phyloP scores from a whole-genome alignment of 148 eudicot genomes.

The Amaranthus cruentus region DNA sequence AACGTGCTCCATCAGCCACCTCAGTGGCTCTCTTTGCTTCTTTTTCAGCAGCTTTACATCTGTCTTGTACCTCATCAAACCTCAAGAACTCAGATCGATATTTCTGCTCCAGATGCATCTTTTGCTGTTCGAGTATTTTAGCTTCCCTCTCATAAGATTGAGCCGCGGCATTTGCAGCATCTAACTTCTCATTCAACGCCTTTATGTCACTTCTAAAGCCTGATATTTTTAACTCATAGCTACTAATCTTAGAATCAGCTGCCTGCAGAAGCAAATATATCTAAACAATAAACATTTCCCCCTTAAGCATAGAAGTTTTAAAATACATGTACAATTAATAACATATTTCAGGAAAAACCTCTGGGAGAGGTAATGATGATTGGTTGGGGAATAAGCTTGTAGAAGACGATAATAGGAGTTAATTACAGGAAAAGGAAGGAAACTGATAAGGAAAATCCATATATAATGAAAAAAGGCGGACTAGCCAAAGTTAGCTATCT shows the following conservation, averaged over 20 bases:
- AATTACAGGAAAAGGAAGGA: too few relatives aligned
- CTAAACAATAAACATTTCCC: neutral
- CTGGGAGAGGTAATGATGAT: too few relatives aligned
- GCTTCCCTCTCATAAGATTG: conserved; percentile 83
- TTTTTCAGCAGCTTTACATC: conserved; percentile 75
- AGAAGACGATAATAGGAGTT: too few relatives aligned
- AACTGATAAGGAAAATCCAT: too few relatives aligned
- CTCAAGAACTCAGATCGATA: conserved; percentile 61
- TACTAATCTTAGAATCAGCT: conserved; percentile 71
- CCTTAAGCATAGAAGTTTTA: too few relatives aligned
- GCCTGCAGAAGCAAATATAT: conserved; percentile 33
- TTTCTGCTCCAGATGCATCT: conserved; percentile 68
- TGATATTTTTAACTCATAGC: conserved; percentile 50
- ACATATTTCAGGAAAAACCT: too few relatives aligned
- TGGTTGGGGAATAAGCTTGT: too few relatives aligned
- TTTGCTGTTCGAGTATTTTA: conserved; percentile 70
- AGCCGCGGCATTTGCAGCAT: conserved; percentile 50
- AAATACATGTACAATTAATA: too few relatives aligned
- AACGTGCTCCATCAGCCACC: conserved; percentile 74
- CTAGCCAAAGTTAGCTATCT: too few relatives aligned
- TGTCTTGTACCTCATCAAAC: conserved; percentile 77
- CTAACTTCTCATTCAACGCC: conserved; percentile 56
- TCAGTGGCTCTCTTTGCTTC: conserved; percentile 87
- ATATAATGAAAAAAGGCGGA: too few relatives aligned
- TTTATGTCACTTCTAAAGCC: conserved; percentile 46